Conservation (phyloP, 169 alveolate species). For the Cyclospora cayetanensis region DNA sequence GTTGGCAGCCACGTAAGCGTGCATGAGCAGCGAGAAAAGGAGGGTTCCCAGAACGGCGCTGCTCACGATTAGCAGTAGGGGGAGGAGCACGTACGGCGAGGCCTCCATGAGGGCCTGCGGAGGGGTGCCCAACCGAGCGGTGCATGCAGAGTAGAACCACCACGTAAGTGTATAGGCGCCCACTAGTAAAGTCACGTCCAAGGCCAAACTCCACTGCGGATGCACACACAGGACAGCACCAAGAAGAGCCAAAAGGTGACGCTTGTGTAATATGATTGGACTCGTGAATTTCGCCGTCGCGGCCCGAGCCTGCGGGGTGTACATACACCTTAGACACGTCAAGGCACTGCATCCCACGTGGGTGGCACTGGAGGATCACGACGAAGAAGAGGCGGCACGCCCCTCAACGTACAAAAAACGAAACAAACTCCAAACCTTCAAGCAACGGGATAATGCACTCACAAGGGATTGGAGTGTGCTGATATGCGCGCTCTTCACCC, state of each 20-base stretch:
- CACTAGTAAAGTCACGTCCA: background rate
- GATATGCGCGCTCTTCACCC: conserved; percentile 63
- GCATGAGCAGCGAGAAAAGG: conserved; percentile 62
- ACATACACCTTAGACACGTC: background rate
- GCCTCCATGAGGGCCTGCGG: conserved; percentile 61
- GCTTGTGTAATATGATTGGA: background rate
- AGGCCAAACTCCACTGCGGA: conserved; percentile 16
- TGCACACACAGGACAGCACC: background rate
- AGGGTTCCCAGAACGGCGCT: conserved; percentile 53
- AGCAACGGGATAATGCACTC: too few relatives aligned
- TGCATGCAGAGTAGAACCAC: conserved; percentile 53
- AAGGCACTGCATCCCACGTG: background rate
- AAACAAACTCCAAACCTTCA: background rate
- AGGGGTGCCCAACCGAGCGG: conserved; percentile 22
- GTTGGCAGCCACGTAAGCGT: conserved; percentile 69
- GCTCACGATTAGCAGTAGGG: conserved; percentile 46
- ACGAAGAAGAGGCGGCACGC: background rate
- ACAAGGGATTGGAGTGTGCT: conserved; percentile 62
- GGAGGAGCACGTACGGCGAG: conserved; percentile 35
- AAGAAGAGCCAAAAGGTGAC: background rate
- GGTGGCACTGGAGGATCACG: background rate
- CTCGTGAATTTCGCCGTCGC: background rate
- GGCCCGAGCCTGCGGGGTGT: background rate
- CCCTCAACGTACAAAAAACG: background rate
- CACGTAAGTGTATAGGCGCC: conserved; percentile 41